These are phyloP conservation scores for Ochromonas danica DNA, from an alignment of 108 stramenopile species.

Conservation along the genomic window DNA sequence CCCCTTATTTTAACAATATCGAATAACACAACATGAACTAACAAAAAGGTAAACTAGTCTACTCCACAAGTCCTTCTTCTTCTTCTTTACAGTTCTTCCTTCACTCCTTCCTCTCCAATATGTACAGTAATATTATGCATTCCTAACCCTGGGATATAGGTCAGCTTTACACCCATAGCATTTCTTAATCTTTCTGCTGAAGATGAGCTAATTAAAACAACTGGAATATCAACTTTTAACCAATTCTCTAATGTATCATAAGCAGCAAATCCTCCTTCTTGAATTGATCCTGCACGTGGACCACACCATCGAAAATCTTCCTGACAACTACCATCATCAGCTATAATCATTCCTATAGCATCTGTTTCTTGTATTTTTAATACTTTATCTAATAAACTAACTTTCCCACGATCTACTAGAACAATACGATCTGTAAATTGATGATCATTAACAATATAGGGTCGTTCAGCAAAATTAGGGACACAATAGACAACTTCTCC, in stretches of 20 bases:
- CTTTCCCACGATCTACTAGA: background rate
- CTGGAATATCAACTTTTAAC: background rate
- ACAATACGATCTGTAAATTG: background rate
- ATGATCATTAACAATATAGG: background rate
- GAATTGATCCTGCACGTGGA: background rate
- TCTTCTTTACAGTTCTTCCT: background rate
- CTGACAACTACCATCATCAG: constrained; percentile 19
- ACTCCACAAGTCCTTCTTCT: too few species aligned
- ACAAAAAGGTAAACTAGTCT: too few species aligned
- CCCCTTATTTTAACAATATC: too few species aligned
- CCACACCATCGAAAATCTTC: background rate
- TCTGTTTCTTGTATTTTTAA: background rate
- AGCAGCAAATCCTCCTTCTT: constrained; percentile 10
- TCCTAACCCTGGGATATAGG: background rate
- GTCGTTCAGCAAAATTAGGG: background rate
- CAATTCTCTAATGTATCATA: background rate
- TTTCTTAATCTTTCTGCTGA: background rate
- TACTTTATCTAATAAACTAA: background rate
- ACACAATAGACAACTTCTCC: constrained; percentile 19
- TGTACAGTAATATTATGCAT: background rate
- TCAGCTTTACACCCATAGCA: background rate
- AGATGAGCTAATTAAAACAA: background rate
- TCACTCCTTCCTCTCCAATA: background rate
- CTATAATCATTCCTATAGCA: background rate
- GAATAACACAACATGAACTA: too few species aligned